phyloP scores from a whole-genome alignment of 345 rosid genomes.

The Syzygium jambos region DNA sequence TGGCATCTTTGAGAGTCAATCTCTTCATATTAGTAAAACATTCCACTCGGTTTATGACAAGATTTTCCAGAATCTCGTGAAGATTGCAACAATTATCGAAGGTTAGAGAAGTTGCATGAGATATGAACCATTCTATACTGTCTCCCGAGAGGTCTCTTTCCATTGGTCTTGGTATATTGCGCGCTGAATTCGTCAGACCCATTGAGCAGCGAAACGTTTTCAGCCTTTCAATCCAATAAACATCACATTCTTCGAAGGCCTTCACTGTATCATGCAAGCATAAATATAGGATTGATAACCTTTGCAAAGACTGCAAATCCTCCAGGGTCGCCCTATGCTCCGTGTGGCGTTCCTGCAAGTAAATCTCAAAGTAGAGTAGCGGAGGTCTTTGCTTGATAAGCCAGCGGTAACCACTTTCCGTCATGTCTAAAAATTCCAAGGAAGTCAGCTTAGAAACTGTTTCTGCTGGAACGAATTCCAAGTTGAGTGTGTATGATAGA shows the following conservation, averaged over 20 bases:
- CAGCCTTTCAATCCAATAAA: not conserved
- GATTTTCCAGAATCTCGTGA: not conserved
- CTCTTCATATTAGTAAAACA: not conserved
- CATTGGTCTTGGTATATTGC: not conserved
- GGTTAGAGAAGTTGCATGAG: not conserved
- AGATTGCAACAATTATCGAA: not conserved
- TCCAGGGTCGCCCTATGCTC: not conserved
- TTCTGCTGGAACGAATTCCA: constrained; percentile 19
- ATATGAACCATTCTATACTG: not conserved
- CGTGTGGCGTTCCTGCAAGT: not conserved
- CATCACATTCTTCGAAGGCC: not conserved
- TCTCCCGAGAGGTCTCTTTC: not conserved
- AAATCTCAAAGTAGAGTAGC: not conserved
- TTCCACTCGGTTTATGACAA: not conserved
- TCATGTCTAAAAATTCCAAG: constrained; percentile 36
- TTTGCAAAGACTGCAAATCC: not conserved
- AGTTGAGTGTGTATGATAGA: constrained; percentile 29
- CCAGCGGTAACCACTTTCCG: constrained; percentile 19
- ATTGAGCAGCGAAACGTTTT: not conserved
- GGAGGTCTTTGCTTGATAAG: not conserved
- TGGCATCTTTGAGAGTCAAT: not conserved
- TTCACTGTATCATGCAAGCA: not conserved
- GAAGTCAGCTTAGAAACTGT: constrained; percentile 13
- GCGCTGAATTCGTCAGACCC: not conserved
- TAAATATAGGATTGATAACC: not conserved